phyloP scores from a whole-genome alignment of 331 rosid species.

The Cucumis variabilis region DNA sequence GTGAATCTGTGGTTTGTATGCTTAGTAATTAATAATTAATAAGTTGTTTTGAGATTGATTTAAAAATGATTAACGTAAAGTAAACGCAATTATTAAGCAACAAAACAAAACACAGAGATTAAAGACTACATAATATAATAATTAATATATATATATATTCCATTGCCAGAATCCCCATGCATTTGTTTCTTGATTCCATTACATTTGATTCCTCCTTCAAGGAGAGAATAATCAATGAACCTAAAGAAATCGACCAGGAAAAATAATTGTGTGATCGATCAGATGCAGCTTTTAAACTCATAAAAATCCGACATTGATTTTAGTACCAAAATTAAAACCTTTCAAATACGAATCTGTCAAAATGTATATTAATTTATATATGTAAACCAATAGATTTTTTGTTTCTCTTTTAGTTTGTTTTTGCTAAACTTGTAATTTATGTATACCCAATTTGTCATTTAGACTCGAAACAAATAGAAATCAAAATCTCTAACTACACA shows the following conservation, averaged over 20 bases:
- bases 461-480: too few species aligned
- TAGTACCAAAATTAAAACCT: background rate
- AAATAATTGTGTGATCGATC: background rate
- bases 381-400: background rate
- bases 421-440: too few species aligned
- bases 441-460: too few species aligned
- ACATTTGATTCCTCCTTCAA: background rate
- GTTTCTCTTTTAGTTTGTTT: background rate
- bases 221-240: background rate
- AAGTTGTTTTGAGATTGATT: background rate
- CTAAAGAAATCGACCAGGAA: background rate
- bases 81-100: conserved; percentile 13
- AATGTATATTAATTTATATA: background rate
- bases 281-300: conserved; percentile 7
- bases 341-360: background rate
- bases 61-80: background rate
- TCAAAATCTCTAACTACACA: too few species aligned
- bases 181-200: conserved; percentile 1
- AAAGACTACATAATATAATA: too few species aligned
- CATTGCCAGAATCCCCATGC: background rate
- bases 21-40: too few species aligned
- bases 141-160: background rate
- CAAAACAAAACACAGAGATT: background rate
- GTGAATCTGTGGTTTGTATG: background rate
- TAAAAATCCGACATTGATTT: conserved; percentile 5